Evolutionary conservation across 805 yeast species (phyloP).

Genomic region (Dipodascus albidus): DNA sequence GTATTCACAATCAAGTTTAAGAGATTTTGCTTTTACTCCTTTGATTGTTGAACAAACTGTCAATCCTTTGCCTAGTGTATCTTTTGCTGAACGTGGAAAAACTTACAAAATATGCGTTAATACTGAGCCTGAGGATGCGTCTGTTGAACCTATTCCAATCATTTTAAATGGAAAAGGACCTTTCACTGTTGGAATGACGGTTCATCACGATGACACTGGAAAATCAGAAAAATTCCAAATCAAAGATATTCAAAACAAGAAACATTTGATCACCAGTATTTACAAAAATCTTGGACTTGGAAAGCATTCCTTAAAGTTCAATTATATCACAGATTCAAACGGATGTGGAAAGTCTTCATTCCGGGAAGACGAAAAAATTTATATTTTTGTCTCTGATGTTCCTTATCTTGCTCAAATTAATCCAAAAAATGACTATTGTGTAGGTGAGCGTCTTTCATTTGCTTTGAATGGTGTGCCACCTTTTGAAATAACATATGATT

Average conservation of each 20-base stretch:
- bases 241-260: conserved; percentile 29
- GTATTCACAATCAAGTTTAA: conserved; percentile 35
- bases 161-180: conserved; percentile 51
- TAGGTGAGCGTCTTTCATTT: conserved; percentile 80
- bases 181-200: conserved; percentile 41
- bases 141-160: conserved; percentile 41
- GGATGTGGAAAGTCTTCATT: conserved; percentile 50
- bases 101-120: conserved; percentile 39
- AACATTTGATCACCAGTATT: conserved; percentile 31
- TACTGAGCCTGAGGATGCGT: conserved; percentile 24
- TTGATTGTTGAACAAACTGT: conserved; percentile 41
- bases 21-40: conserved; percentile 20
- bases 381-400: conserved; percentile 59
- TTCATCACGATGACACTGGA: conserved; percentile 52
- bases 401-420: conserved; percentile 50
- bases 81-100: conserved; percentile 36
- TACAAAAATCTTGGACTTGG: conserved; percentile 56
- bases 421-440: conserved; percentile 53
- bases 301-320: conserved; percentile 48
- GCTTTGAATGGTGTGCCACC: conserved; percentile 72
- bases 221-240: conserved; percentile 37
- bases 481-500: conserved; percentile 60
- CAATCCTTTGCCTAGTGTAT: conserved; percentile 48
- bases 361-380: conserved; percentile 32
- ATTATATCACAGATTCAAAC: conserved; percentile 49